A percentile compares a stretch with the other conserved stretches of the same genome.
phyloP scores from a whole-genome alignment of 305 asterid species.

The Fraxinus baroniana region DNA sequence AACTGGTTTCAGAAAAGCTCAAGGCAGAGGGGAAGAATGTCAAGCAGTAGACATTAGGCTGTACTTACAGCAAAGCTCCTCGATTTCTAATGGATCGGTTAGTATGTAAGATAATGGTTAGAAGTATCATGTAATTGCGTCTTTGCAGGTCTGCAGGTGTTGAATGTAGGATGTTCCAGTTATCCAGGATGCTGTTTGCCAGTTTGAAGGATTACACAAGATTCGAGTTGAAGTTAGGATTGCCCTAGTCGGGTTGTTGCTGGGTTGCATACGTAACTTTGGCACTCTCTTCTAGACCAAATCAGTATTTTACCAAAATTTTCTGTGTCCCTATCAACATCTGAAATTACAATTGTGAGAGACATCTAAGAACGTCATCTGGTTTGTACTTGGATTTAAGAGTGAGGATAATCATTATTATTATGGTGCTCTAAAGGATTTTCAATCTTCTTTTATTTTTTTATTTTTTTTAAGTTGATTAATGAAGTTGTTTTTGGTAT shows the following conservation, averaged over 20 bases:
- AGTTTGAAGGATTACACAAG: background rate
- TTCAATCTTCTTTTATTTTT: background rate
- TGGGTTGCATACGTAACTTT: background rate
- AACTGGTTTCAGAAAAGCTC: constrained; percentile 66
- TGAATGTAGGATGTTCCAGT: constrained; percentile 29
- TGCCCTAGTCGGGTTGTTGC: background rate
- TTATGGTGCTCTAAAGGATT: background rate
- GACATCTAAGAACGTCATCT: background rate
- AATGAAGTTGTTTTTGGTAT: background rate
- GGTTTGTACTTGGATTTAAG: background rate
- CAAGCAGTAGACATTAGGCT: constrained; percentile 61
- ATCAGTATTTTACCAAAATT: background rate
- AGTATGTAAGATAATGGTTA: constrained; percentile 42
- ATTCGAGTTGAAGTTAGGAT: background rate
- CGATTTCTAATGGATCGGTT: constrained; percentile 25
- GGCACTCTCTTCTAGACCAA: background rate
- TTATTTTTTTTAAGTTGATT: background rate
- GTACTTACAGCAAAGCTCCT: constrained; percentile 37
- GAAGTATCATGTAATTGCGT: constrained; percentile 49
- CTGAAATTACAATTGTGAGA: background rate
- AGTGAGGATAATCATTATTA: background rate
- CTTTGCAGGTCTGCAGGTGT: constrained; percentile 59
- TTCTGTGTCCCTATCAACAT: background rate
- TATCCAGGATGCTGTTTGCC: background rate
- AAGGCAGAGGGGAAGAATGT: constrained; percentile 56